These are phyloP conservation scores for Xylaria hypoxylon DNA, from an alignment of 2,329 filamentous ascomycete genomes.

Conservation along the genomic window DNA sequence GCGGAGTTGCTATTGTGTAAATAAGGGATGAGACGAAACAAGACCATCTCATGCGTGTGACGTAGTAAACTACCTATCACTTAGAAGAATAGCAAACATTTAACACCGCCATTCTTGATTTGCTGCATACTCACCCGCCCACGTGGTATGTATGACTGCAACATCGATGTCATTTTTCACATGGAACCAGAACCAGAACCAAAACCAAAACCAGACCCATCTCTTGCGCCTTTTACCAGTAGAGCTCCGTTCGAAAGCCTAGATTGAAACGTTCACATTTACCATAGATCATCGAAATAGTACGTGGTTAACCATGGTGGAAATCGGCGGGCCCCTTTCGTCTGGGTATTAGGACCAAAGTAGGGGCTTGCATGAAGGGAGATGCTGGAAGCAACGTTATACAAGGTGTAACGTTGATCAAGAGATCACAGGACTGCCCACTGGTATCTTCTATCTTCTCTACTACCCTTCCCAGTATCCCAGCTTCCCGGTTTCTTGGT, in stretches of 20 bases:
- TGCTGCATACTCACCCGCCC: no score
- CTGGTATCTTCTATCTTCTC: not conserved
- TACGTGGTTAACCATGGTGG: not conserved
- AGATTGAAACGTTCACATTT: not conserved
- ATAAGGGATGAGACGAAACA: conserved; percentile 9
- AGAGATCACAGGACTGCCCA: not conserved
- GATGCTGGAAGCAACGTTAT: conserved; percentile 9
- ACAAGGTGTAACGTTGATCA: conserved; percentile 11
- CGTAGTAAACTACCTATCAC: not conserved
- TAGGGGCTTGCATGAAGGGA: not conserved
- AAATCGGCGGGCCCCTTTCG: not conserved
- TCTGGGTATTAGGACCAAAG: no score
- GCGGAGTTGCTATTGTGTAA: not conserved
- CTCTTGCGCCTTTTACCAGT: not conserved
- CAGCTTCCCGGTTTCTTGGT: not conserved
- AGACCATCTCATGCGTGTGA: not conserved
- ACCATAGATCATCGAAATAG: conserved; percentile 1
- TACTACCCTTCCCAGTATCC: not conserved
- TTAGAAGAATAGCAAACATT: not conserved
- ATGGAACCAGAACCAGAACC: not conserved
- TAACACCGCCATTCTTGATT: not conserved
- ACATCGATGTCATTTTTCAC: not conserved
- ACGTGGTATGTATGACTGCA: not conserved
- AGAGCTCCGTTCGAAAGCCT: not conserved
- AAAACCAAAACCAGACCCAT: not conserved